Evolutionary conservation across 1,284 basidiomycete species (phyloP).

Genomic region (Kwoniella shivajii): DNA sequence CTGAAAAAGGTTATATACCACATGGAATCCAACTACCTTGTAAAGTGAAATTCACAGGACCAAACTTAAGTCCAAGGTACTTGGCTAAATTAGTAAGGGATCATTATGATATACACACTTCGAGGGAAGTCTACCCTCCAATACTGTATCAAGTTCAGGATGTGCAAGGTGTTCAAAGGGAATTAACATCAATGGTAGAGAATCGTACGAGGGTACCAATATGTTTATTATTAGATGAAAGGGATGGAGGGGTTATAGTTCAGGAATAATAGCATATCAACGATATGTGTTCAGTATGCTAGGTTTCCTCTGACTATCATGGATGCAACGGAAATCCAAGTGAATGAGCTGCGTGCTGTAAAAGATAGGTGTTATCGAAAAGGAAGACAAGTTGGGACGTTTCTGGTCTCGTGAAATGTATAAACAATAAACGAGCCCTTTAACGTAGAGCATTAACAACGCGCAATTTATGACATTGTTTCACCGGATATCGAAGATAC

Average conservation of each 20-base stretch:
- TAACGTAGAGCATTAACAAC: too few relatives aligned
- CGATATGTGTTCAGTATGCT: too few relatives aligned
- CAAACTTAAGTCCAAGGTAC: neutral
- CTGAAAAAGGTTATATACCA: constrained; percentile 6
- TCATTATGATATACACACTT: constrained; percentile 9
- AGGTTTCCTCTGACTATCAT: too few relatives aligned
- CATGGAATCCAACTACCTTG: neutral
- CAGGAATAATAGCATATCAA: neutral
- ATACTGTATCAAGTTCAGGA: constrained; percentile 4
- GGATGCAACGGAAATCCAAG: too few relatives aligned
- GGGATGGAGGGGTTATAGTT: neutral
- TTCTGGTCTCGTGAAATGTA: too few relatives aligned
- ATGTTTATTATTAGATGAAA: neutral
- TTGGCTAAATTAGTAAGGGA: constrained; percentile 4
- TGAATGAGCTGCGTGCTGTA: too few relatives aligned
- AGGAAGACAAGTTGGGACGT: too few relatives aligned
- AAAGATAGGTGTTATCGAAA: too few relatives aligned
- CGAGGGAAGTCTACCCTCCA: neutral
- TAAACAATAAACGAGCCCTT: too few relatives aligned
- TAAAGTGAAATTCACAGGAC: neutral
- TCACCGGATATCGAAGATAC: too few relatives aligned
- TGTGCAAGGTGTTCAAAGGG: neutral
- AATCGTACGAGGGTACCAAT: neutral
- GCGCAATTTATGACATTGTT: too few relatives aligned
- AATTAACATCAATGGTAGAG: constrained; percentile 1